phyloP scores from a whole-genome alignment of 169 alveolate genomes.

The Ichthyophthirius multifiliis region DNA sequence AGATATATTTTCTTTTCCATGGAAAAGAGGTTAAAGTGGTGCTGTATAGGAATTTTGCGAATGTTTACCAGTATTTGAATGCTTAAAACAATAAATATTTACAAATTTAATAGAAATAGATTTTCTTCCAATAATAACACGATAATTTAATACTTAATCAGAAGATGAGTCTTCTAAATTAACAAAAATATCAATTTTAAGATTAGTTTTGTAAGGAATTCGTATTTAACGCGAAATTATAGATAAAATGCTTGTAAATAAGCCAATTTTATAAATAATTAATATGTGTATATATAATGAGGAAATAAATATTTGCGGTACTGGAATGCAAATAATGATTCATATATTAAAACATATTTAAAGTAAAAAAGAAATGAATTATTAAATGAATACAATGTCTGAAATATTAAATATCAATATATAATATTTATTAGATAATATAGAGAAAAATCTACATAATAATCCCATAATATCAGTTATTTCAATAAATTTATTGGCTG shows the following conservation, averaged over 20 bases:
- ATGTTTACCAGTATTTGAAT: conserved; percentile 50
- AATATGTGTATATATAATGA: conserved; percentile 44
- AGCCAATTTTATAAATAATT: conserved; percentile 42
- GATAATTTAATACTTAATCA: conserved; percentile 26
- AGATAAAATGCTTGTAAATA: conserved; percentile 46
- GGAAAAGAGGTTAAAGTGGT: conserved; percentile 65
- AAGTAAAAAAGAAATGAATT: conserved; percentile 31
- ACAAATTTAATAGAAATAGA: conserved; percentile 42
- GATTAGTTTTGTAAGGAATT: conserved; percentile 56
- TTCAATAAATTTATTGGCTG: conserved; percentile 70
- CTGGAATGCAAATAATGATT: conserved; percentile 59
- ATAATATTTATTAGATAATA: conserved; percentile 52
- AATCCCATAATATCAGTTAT: conserved; percentile 58
- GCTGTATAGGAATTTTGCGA: conserved; percentile 58
- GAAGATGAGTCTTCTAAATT: conserved; percentile 57
- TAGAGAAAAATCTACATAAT: conserved; percentile 60
- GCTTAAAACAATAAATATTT: conserved; percentile 35
- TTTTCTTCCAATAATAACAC: conserved; percentile 38
- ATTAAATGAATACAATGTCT: no score
- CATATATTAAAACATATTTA: conserved; percentile 46
- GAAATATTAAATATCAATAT: conserved; percentile 56
- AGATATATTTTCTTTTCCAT: conserved; percentile 71
- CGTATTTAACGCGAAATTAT: conserved; percentile 19
- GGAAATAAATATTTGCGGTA: conserved; percentile 59
- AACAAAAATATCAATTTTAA: conserved; percentile 67